phyloP scores from a whole-genome alignment of 257 asterid genomes.

The Nicotiana knightiana region DNA sequence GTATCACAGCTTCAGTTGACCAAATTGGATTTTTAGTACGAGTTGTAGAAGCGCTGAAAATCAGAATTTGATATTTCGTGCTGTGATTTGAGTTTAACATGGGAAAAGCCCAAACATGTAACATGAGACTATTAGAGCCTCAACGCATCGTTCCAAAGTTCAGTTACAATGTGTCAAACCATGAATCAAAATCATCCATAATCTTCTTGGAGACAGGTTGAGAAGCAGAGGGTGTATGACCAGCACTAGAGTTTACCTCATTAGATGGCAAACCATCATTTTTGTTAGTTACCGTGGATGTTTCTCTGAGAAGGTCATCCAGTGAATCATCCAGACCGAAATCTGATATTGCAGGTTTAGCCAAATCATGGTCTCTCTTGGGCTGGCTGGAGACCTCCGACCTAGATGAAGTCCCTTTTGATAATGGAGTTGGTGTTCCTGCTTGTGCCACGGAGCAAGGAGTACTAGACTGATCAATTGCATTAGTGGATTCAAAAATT shows the following conservation, averaged over 20 bases:
- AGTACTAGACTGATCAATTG: conserved; percentile 5
- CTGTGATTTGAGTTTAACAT: not conserved
- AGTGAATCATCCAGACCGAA: conserved; percentile 32
- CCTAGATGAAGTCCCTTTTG: conserved; percentile 14
- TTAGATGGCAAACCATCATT: conserved; percentile 8
- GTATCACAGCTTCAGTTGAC: not conserved
- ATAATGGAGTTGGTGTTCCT: conserved; percentile 1
- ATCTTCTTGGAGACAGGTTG: conserved; percentile 39
- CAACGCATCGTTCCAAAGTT: not conserved
- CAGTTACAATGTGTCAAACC: conserved; percentile 61
- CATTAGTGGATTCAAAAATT: conserved; percentile 21
- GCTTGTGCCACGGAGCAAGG: not conserved
- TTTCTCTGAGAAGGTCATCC: conserved; percentile 54
- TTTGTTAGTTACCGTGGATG: conserved; percentile 21
- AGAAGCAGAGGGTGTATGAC: conserved; percentile 11
- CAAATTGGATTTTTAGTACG: not conserved
- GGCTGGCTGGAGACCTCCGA: conserved; percentile 13
- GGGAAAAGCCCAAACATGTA: not conserved
- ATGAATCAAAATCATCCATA: conserved; percentile 74
- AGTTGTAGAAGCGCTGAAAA: not conserved
- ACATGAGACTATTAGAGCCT: not conserved
- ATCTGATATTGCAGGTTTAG: not conserved
- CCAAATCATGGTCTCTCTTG: conserved; percentile 18
- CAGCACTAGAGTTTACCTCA: conserved; percentile 17
- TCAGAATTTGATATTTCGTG: not conserved